Conservation (phyloP, 768 basidiomycete species). For the Xanthoconium stramineum region DNA sequence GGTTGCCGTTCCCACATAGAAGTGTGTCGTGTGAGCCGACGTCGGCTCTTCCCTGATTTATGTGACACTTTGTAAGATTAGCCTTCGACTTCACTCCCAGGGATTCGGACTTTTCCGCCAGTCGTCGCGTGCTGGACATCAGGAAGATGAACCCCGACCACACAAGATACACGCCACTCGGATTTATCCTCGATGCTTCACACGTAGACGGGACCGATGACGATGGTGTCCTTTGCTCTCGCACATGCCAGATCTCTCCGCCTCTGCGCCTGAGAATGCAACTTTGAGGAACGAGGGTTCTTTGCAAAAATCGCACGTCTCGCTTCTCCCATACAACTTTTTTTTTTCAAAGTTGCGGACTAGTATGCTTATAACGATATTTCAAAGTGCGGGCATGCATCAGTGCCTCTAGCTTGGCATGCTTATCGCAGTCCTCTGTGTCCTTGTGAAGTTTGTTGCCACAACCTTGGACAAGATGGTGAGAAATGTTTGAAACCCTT, state of each 20-base stretch:
- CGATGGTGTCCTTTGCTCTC: background rate
- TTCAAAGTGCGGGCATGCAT: too few relatives aligned
- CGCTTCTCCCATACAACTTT: background rate
- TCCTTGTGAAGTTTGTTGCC: background rate
- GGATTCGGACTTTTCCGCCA: background rate
- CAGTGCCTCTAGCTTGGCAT: background rate
- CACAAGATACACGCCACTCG: background rate
- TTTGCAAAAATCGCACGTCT: background rate
- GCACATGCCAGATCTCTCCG: background rate
- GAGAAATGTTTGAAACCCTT: background rate
- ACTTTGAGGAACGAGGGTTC: background rate
- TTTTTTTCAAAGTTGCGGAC: background rate
- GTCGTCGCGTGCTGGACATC: background rate
- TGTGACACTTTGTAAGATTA: background rate
- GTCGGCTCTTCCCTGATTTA: background rate
- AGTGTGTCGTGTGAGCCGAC: background rate
- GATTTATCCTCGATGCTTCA: background rate
- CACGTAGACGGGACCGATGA: background rate
- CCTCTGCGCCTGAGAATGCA: background rate
- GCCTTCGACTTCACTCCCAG: background rate
- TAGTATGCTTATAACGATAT: too few relatives aligned
- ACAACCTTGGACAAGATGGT: background rate
- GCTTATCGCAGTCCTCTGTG: background rate
- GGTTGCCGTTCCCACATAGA: slow-evolving; percentile 1
- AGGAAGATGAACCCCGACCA: background rate